Evolutionary conservation across 768 basidiomycete species (phyloP).

Genomic region (Panellus pusillus): DNA sequence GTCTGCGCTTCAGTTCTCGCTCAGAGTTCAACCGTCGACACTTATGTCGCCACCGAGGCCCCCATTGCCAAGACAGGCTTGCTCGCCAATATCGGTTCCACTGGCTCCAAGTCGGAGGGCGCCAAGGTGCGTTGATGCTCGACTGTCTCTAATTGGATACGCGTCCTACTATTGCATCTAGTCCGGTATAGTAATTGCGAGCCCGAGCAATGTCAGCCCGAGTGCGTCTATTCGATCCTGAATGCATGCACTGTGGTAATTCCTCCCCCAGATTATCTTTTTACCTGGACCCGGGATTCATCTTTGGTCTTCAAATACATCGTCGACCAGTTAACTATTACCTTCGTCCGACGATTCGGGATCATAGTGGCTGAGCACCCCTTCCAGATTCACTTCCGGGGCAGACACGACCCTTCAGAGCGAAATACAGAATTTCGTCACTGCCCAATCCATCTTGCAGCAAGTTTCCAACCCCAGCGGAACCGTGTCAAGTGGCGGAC

Average conservation of each 20-base stretch:
- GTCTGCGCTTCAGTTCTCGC: not conserved
- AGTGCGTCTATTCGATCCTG: too few species aligned
- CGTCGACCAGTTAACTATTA: slow-evolving; percentile 33
- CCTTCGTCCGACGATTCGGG: slow-evolving; percentile 25
- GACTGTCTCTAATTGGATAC: not conserved
- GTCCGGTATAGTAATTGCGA: slow-evolving; percentile 49
- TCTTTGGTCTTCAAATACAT: slow-evolving; percentile 59
- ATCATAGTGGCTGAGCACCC: not conserved
- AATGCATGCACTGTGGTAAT: too few species aligned
- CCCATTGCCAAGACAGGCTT: slow-evolving; percentile 42
- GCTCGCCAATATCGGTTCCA: slow-evolving; percentile 60
- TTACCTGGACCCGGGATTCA: slow-evolving; percentile 70
- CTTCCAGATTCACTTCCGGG: slow-evolving; percentile 40
- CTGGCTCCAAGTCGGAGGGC: slow-evolving; percentile 45
- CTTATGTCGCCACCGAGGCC: slow-evolving; percentile 28
- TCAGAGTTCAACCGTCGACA: not conserved
- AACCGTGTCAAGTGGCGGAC: slow-evolving; percentile 55
- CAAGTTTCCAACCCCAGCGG: slow-evolving; percentile 70
- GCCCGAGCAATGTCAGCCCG: slow-evolving; percentile 35
- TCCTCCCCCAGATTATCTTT: slow-evolving; percentile 55
- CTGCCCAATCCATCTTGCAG: slow-evolving; percentile 53
- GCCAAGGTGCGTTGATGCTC: slow-evolving; percentile 30
- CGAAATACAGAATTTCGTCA: slow-evolving; percentile 56
- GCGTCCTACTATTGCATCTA: not conserved
- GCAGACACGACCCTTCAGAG: slow-evolving; percentile 48